These are phyloP conservation scores for Leccinum incarnatum DNA, from an alignment of 768 basidiomycete genomes.

Conservation along the genomic window DNA sequence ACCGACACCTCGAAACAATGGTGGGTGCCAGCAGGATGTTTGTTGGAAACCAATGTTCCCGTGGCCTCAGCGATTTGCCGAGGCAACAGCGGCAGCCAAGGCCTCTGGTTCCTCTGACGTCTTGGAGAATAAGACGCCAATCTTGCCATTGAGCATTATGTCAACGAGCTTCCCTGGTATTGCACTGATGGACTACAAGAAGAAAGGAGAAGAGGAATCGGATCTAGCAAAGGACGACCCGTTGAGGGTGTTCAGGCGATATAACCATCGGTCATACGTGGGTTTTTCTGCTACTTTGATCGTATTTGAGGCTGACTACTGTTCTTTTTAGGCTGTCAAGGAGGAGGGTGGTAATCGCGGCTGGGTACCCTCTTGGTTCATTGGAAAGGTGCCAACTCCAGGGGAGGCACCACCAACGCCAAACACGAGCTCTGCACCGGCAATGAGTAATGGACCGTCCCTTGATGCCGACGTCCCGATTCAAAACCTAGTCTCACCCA, in stretches of 20 bases:
- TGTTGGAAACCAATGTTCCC: slow-evolving; percentile 90
- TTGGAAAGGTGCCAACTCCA: slow-evolving; percentile 71
- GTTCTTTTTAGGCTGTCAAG: slow-evolving; percentile 71
- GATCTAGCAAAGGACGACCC: slow-evolving; percentile 85
- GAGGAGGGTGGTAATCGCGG: slow-evolving; percentile 91
- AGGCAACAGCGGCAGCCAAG: slow-evolving; percentile 67
- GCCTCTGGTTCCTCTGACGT: slow-evolving; percentile 40
- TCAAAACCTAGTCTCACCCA: slow-evolving; percentile 61
- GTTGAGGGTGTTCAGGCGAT: slow-evolving; percentile 92
- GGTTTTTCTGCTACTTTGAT: slow-evolving; percentile 22
- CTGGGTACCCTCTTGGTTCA: slow-evolving; percentile 98
- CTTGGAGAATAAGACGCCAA: slow-evolving; percentile 62
- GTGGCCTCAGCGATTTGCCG: slow-evolving; percentile 86
- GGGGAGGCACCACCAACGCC: slow-evolving; percentile 46
- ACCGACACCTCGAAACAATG: slow-evolving; percentile 80
- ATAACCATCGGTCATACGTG: slow-evolving; percentile 97
- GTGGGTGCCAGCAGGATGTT: slow-evolving; percentile 97
- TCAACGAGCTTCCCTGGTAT: slow-evolving; percentile 98
- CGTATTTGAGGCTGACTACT: slow-evolving; percentile 3
- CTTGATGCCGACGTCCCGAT: slow-evolving; percentile 39
- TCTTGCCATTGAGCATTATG: slow-evolving; percentile 86
- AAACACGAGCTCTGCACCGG: slow-evolving; percentile 44
- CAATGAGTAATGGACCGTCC: slow-evolving; percentile 27
- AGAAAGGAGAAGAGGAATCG: slow-evolving; percentile 91
- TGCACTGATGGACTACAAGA: slow-evolving; percentile 94